Evolutionary conservation across 2,329 filamentous ascomycete genomes (phyloP), one percentile per base, ranked within the genome.

Genomic region (Colletotrichum cuscutae): DNA sequence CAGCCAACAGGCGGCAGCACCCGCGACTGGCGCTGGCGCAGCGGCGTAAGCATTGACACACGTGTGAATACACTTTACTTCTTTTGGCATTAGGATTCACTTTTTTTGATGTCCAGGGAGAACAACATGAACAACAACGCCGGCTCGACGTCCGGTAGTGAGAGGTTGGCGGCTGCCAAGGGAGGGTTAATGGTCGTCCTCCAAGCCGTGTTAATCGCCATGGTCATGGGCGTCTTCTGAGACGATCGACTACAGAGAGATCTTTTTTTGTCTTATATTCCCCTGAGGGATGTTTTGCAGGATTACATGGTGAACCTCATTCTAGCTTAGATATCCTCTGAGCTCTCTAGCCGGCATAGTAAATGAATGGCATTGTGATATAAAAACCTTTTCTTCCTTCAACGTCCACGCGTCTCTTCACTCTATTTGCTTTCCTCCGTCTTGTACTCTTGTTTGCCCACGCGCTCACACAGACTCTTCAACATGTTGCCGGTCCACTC

Each of bases 401-500:
- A 2, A 30, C 15, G 59, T 13, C 4, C n/a, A 9, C 2, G 28
- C 15, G 0, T 4, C 42, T 24, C 2, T n/a, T 11, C 12, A 11
- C 2, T 12, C 26, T 52, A 12, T 1, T 32, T 63, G 19, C 8
- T 22, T 6, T 13, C 8, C 46, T 22, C 37, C 37, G 37, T 42
- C 13, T 52, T 68, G 22, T 73, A 68, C 4, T 73, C 65, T 8
- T 52, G 57, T 2, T 54, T 73, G 77, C 80, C 79, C 6, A 86
- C 83, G 70, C 86, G 80, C 64, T 81, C 79, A 68, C 82, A 84
- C 15, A 89, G 58, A 49, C 84, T 81, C 79, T 89, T 88, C 77
- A 97, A 80, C 9, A 88, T 84, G 63, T 85, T 79, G 0, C 87
- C 94, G 4, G 88, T 87, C 89, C 89, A 94, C 79, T 92, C 89